Conservation (phyloP, 306 rosid genomes). For the Vigna radiata region DNA sequence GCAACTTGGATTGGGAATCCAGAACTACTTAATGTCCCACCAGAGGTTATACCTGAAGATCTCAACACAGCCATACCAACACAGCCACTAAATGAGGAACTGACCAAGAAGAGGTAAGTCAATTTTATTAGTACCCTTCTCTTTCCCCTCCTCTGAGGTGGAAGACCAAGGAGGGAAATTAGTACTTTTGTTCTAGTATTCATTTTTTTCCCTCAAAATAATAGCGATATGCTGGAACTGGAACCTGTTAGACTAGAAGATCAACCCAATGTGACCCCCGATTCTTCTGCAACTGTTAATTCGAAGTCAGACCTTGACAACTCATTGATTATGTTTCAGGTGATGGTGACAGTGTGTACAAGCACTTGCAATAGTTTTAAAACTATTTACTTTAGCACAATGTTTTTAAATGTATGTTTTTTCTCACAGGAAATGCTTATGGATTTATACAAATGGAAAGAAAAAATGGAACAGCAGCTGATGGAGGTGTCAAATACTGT, state of each 20-base stretch:
- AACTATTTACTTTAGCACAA: not conserved
- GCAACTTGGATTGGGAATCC: constrained; percentile 71
- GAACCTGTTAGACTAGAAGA: constrained; percentile 56
- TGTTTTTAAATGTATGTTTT: constrained; percentile 25
- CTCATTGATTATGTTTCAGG: constrained; percentile 70
- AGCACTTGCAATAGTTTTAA: not conserved
- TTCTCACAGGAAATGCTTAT: constrained; percentile 70
- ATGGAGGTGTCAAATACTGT: constrained; percentile 65
- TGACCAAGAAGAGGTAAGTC: constrained; percentile 61
- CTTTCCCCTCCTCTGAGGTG: not conserved
- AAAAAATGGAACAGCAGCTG: constrained; percentile 74
- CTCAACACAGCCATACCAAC: constrained; percentile 49
- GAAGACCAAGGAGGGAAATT: not conserved
- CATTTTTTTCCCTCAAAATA: constrained; percentile 43
- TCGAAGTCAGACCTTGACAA: constrained; percentile 70
- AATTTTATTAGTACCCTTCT: not conserved
- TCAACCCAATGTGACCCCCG: constrained; percentile 71
- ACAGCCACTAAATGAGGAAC: constrained; percentile 54
- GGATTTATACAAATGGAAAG: constrained; percentile 85
- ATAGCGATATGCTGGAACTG: constrained; percentile 56
- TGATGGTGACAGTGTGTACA: constrained; percentile 41
- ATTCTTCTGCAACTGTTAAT: constrained; percentile 74
- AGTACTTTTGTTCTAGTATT: constrained; percentile 8
- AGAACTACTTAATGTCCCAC: constrained; percentile 54
- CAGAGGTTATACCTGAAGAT: constrained; percentile 50